Conservation (phyloP, 2,329 filamentous ascomycete genomes). For the Mycosphaerella arachidis region DNA sequence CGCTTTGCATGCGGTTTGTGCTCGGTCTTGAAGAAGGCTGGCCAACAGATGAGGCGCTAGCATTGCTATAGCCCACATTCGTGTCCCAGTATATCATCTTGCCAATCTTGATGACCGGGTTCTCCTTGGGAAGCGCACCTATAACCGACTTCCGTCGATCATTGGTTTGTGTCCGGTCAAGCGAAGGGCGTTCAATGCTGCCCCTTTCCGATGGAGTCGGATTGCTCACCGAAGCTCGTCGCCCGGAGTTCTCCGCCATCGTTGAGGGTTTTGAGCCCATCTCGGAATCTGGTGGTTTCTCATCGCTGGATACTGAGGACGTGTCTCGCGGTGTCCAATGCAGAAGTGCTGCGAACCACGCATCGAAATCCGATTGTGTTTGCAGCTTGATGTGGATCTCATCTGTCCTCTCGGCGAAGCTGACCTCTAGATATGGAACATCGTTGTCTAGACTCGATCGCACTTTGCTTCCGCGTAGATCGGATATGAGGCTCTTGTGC, state of each 20-base stretch:
- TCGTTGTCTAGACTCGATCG: conserved; percentile 47
- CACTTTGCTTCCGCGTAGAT: conserved; percentile 70
- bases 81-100: conserved; percentile 75
- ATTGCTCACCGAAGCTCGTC: conserved; percentile 22
- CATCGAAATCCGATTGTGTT: conserved; percentile 63
- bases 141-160: conserved; percentile 43
- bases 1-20: conserved; percentile 53
- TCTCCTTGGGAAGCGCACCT: conserved; percentile 58
- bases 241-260: conserved; percentile 13
- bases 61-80: conserved; percentile 48
- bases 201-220: conserved; percentile 23
- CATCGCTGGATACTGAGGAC: conserved; percentile 18
- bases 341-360: conserved; percentile 74
- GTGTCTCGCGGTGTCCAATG: conserved; percentile 60
- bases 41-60: conserved; percentile 20
- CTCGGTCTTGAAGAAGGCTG: conserved; percentile 36
- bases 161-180: conserved; percentile 19
- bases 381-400: conserved; percentile 64
- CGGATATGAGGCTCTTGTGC: conserved; percentile 63
- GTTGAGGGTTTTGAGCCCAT: conserved; percentile 17
- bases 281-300: conserved; percentile 17
- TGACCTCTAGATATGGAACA: conserved; percentile 48
- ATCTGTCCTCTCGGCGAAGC: conserved; percentile 52
- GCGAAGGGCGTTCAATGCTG: neutral
- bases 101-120: conserved; percentile 83